Percentiles rank a stretch among this genome's conserved stretches.
These are phyloP conservation scores for Calycina herbarum DNA, from an alignment of 2,329 filamentous ascomycete species.

Conservation along the genomic window DNA sequence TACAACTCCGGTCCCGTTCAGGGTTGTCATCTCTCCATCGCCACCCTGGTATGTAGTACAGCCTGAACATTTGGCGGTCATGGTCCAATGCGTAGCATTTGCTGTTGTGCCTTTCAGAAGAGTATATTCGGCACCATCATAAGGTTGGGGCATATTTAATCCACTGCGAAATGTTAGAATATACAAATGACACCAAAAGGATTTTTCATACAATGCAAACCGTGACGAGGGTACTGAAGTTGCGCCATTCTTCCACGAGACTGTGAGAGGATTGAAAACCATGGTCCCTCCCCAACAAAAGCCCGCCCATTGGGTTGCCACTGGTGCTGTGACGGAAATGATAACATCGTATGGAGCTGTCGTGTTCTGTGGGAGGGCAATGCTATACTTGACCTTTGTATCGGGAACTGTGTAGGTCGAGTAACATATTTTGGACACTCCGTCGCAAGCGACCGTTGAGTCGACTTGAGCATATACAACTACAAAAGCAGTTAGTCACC, in stretches of 20 bases:
- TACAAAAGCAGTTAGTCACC: background rate
- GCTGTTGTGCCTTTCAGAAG: conserved; percentile 22
- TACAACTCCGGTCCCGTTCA: conserved; percentile 23
- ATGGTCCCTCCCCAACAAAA: conserved; percentile 27
- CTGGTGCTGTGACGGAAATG: conserved; percentile 20
- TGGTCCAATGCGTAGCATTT: conserved; percentile 27
- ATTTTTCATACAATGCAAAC: conserved; percentile 19
- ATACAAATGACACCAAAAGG: background rate
- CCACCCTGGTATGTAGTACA: conserved; percentile 24
- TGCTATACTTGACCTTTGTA: conserved; percentile 16
- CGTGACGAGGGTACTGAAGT: conserved; percentile 18
- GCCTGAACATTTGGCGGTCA: conserved; percentile 22
- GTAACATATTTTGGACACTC: conserved; percentile 21
- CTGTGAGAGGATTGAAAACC: conserved; percentile 23
- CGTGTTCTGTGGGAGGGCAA: conserved; percentile 22
- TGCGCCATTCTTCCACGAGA: conserved; percentile 21
- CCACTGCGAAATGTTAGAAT: conserved; percentile 20
- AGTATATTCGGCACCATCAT: conserved; percentile 21
- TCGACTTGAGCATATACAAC: conserved; percentile 18
- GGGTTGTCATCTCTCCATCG: conserved; percentile 16
- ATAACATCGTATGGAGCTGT: conserved; percentile 21
- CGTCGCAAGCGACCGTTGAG: conserved; percentile 21
- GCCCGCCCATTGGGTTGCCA: conserved; percentile 20
- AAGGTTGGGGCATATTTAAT: conserved; percentile 19
- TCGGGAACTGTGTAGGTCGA: conserved; percentile 19